Conservation (phyloP, 106 monocot genomes). For the Dendrobium huoshanense region DNA sequence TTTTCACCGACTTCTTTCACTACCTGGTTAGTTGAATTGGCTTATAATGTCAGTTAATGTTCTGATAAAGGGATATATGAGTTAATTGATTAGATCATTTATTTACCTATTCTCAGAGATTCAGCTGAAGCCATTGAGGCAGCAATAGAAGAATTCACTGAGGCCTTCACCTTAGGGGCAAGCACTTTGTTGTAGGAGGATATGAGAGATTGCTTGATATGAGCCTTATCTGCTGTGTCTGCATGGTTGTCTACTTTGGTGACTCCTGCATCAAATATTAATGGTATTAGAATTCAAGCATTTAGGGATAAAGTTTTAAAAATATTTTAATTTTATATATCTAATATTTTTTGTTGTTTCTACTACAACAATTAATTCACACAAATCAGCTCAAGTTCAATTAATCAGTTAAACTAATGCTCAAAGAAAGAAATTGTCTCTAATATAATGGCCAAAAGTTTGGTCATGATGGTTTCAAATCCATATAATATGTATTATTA, state of each 20-base stretch:
- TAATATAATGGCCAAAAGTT: too few relatives aligned
- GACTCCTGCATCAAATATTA: slow-evolving; percentile 30
- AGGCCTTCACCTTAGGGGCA: slow-evolving; percentile 48
- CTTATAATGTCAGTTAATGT: background rate
- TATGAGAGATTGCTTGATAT: slow-evolving; percentile 48
- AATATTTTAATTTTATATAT: too few relatives aligned
- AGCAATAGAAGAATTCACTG: slow-evolving; percentile 12
- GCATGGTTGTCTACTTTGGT: slow-evolving; percentile 26
- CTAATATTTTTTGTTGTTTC: too few relatives aligned
- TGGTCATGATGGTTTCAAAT: too few relatives aligned
- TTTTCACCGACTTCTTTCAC: background rate
- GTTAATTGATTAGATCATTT: background rate
- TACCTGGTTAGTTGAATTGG: slow-evolving; percentile 8
- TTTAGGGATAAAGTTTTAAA: too few relatives aligned
- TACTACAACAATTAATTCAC: too few relatives aligned
- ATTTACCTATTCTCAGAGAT: background rate
- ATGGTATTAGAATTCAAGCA: too few relatives aligned
- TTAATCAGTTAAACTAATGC: too few relatives aligned
- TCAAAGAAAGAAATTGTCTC: too few relatives aligned
- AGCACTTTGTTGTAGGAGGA: slow-evolving; percentile 52
- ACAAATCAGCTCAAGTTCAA: too few relatives aligned
- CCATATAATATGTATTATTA: too few relatives aligned
- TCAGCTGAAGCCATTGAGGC: slow-evolving; percentile 13
- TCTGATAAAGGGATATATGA: background rate
- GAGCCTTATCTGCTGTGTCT: slow-evolving; percentile 38